A percentile compares a stretch with the other conserved stretches of the same genome.
Conservation (phyloP, 306 rosid species). For the Ormosia emarginata region DNA sequence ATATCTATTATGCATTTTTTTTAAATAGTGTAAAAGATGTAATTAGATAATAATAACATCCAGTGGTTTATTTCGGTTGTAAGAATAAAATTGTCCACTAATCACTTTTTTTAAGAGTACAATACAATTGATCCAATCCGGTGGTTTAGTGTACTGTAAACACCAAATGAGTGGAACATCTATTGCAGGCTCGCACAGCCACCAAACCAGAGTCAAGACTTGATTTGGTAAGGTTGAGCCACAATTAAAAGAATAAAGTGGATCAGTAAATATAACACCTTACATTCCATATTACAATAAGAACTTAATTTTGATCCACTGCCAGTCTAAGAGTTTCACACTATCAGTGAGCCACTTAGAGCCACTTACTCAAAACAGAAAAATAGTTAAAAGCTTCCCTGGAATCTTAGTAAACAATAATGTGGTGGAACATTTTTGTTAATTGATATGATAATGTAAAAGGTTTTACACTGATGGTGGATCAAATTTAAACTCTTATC, state of each 20-base stretch:
- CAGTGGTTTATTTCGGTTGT: neutral
- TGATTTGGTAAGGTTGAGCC: neutral
- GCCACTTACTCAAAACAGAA: neutral
- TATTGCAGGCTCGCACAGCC: neutral
- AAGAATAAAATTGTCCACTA: neutral
- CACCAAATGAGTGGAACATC: neutral
- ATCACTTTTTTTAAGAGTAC: neutral
- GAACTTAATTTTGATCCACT: neutral
- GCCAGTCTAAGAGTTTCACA: neutral
- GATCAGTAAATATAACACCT: neutral
- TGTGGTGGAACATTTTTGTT: neutral
- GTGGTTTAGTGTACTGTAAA: neutral
- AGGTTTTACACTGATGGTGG: neutral
- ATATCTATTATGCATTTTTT: neutral
- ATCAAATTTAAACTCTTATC: neutral
- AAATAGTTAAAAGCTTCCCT: neutral
- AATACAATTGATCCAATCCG: neutral
- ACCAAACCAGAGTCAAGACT: neutral
- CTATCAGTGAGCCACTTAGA: neutral
- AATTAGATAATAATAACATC: neutral
- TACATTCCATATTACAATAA: neutral
- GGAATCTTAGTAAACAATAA: neutral
- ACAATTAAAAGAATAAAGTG: neutral
- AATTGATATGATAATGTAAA: neutral
- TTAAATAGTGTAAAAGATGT: neutral